Conservation (phyloP, 768 basidiomycete species). For the Rhodotorula graminis region DNA sequence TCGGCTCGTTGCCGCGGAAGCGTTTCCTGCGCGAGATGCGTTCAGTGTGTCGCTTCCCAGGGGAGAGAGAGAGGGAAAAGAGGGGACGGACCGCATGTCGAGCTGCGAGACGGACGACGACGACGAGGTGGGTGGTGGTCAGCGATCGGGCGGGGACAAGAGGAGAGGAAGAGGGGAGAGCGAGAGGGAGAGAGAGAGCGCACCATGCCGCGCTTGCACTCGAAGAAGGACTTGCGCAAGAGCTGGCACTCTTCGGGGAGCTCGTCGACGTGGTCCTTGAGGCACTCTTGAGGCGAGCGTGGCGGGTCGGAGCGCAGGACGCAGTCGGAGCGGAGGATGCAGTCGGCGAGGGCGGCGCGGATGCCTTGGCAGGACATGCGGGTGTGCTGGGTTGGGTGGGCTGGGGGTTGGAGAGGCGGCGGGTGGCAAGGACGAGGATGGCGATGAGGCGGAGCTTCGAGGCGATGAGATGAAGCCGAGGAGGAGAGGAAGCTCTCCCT, state of each 20-base stretch:
- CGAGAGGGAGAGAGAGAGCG: background rate
- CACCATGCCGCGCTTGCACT: constrained; percentile 68
- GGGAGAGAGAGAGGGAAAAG: background rate
- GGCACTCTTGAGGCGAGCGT: constrained; percentile 67
- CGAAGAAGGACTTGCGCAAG: constrained; percentile 73
- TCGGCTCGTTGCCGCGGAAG: constrained; percentile 37
- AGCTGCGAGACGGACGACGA: too few species aligned
- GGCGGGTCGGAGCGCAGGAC: constrained; percentile 64
- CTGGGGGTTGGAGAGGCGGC: too few species aligned
- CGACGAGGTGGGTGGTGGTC: too few species aligned
- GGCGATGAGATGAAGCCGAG: too few species aligned
- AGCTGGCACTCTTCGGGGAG: constrained; percentile 75
- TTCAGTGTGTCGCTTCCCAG: too few species aligned
- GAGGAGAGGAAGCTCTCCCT: too few species aligned
- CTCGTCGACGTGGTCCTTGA: constrained; percentile 66
- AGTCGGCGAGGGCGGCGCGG: constrained; percentile 72
- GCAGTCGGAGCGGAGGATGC: constrained; percentile 78
- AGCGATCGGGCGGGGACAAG: too few species aligned
- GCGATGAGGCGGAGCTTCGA: too few species aligned
- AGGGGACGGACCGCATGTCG: constrained; percentile 33
- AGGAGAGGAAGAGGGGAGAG: background rate
- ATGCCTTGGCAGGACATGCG: constrained; percentile 64
- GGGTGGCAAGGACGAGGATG: too few species aligned
- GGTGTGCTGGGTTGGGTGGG: too few species aligned
- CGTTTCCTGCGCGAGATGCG: constrained; percentile 33